A percentile compares a stretch with the other conserved stretches of the same genome.
Evolutionary conservation across 768 basidiomycete genomes (phyloP).

Genomic region (Amylocystis lapponica): DNA sequence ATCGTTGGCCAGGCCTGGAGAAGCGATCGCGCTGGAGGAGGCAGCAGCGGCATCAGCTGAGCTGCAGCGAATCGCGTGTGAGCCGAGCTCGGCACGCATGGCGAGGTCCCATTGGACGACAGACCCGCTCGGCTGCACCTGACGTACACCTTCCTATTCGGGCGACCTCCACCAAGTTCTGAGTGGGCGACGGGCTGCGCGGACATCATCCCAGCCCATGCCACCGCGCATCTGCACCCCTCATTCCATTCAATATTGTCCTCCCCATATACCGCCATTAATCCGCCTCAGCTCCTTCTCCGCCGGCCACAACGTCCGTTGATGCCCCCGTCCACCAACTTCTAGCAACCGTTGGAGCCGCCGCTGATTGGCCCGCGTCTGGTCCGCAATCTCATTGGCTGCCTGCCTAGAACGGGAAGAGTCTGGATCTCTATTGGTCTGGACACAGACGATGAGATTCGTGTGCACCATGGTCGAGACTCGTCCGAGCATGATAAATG

Average conservation of each 20-base stretch:
- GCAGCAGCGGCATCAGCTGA: background rate
- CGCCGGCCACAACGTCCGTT: background rate
- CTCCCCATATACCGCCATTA: no score
- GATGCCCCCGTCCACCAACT: background rate
- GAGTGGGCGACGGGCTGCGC: no score
- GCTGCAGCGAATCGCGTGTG: background rate
- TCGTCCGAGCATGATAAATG: slow-evolving; percentile 16
- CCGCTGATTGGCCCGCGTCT: slow-evolving; percentile 15
- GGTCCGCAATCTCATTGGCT: slow-evolving; percentile 19
- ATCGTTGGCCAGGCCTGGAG: slow-evolving; percentile 25
- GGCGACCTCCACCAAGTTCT: no score
- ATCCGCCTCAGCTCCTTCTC: background rate
- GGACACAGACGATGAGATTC: slow-evolving; percentile 9
- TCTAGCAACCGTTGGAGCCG: slow-evolving; percentile 3
- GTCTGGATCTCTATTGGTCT: slow-evolving; percentile 21
- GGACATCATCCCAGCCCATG: no score
- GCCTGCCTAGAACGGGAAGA: slow-evolving; percentile 3
- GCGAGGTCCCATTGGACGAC: slow-evolving; percentile 10
- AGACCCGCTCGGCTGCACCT: no score
- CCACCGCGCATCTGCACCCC: no score
- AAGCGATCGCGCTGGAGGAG: slow-evolving; percentile 4
- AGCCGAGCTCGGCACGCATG: background rate
- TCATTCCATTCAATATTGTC: no score
- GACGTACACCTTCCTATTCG: no score
- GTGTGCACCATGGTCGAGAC: slow-evolving; percentile 19